Conservation (phyloP, 495 filamentous ascomycete species). For the Penicillium atrosanguineum region DNA sequence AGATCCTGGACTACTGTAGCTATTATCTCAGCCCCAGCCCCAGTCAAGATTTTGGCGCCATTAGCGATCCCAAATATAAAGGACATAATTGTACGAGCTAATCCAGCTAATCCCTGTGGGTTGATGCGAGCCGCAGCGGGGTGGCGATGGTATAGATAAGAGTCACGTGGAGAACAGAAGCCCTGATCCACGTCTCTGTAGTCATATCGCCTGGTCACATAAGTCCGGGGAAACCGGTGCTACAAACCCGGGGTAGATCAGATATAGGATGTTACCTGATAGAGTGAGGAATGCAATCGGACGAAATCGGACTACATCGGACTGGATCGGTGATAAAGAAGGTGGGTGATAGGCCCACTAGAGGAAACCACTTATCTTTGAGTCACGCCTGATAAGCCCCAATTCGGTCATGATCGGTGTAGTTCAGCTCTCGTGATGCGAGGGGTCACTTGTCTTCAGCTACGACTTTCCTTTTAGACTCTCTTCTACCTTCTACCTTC, state of each 20-base stretch:
- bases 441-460: slow-evolving; percentile 8
- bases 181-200: background rate
- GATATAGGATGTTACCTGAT: background rate
- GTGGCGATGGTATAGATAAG: background rate
- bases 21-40: too few relatives aligned
- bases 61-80: background rate
- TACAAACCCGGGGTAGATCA: background rate
- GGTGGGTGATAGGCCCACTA: background rate
- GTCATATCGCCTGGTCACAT: background rate
- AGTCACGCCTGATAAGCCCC: slow-evolving; percentile 3
- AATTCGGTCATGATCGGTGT: slow-evolving; percentile 4
- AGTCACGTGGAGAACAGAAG: background rate
- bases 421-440: slow-evolving; percentile 10
- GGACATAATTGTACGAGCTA: background rate
- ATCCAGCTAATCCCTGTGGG: background rate
- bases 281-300: background rate
- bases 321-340: background rate
- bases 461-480: background rate
- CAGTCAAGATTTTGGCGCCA: too few relatives aligned
- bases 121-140: background rate
- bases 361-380: slow-evolving; percentile 5
- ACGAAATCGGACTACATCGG: background rate
- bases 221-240: background rate
- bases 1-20: too few relatives aligned
- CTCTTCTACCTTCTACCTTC: background rate